Conservation (phyloP, 306 rosid genomes). For the Amphicarpaea edgeworthii region DNA sequence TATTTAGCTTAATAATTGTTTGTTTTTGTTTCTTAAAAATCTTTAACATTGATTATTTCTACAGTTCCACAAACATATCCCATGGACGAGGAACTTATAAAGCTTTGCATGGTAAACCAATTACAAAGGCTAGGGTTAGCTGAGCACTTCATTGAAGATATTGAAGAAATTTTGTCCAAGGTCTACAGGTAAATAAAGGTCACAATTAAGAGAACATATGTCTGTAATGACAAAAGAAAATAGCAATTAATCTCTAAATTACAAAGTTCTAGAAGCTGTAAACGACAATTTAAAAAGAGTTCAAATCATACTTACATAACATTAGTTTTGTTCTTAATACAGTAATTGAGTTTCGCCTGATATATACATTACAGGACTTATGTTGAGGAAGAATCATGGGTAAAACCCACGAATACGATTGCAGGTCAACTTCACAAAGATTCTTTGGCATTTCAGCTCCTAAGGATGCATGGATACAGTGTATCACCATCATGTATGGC, state of each 20-base stretch:
- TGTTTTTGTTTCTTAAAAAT: neutral
- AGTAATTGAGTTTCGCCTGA: no score
- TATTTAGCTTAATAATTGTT: neutral
- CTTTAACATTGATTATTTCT: neutral
- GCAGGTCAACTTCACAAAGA: constrained; percentile 17
- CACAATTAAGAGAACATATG: no score
- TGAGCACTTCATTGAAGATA: constrained; percentile 41
- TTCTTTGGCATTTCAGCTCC: constrained; percentile 43
- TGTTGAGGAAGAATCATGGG: constrained; percentile 26
- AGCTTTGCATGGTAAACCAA: constrained; percentile 44
- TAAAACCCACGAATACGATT: constrained; percentile 8
- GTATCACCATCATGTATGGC: constrained; percentile 44
- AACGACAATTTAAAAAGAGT: no score
- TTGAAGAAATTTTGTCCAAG: constrained; percentile 15
- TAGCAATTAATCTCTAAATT: no score
- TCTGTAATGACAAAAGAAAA: no score
- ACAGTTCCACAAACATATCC: constrained; percentile 50
- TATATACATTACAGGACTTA: constrained; percentile 36
- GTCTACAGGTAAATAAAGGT: constrained; percentile 29
- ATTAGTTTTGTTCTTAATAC: no score
- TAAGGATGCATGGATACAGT: constrained; percentile 49
- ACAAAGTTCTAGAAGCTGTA: no score
- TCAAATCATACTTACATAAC: no score
- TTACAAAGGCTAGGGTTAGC: constrained; percentile 46
- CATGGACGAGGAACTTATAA: constrained; percentile 49